Conservation (phyloP, 139 green algal genomes). For the Coelastrella sp. region DNA sequence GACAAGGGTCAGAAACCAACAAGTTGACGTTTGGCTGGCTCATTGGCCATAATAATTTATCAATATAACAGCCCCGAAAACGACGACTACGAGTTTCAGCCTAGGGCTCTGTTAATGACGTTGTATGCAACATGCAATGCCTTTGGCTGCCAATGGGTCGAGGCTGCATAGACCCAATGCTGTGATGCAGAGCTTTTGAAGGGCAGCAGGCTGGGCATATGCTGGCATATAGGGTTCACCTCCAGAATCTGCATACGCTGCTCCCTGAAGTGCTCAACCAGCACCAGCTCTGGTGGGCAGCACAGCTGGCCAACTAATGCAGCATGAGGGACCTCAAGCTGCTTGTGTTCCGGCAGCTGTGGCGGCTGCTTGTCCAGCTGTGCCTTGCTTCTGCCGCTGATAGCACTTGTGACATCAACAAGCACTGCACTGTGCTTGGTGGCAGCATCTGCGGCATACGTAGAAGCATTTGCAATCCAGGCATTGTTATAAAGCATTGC, state of each 20-base stretch:
- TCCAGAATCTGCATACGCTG: constrained; percentile 53
- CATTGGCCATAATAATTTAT: too few relatives aligned
- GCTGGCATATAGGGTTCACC: constrained; percentile 15
- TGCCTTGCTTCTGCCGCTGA: neutral
- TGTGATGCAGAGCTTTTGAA: too few relatives aligned
- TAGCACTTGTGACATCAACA: neutral
- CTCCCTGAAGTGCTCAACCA: constrained; percentile 54
- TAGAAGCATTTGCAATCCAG: neutral
- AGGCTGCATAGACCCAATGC: too few relatives aligned
- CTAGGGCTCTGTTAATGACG: too few relatives aligned
- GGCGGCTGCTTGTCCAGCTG: constrained; percentile 14
- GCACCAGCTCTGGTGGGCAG: constrained; percentile 58
- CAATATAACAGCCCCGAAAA: too few relatives aligned
- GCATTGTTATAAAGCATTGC: neutral
- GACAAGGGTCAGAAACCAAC: too few relatives aligned
- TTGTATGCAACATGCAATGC: too few relatives aligned
- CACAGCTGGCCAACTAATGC: constrained; percentile 53
- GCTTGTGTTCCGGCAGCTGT: neutral
- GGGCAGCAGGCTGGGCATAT: too few relatives aligned
- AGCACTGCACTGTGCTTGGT: neutral
- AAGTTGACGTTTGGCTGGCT: too few relatives aligned
- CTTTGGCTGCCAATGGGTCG: too few relatives aligned
- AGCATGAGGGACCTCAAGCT: constrained; percentile 18
- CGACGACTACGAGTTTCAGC: too few relatives aligned
- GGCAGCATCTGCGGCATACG: constrained; percentile 9